Evolutionary conservation across 1,284 basidiomycete species (phyloP).

Genomic region (Boletus semigastroideus): DNA sequence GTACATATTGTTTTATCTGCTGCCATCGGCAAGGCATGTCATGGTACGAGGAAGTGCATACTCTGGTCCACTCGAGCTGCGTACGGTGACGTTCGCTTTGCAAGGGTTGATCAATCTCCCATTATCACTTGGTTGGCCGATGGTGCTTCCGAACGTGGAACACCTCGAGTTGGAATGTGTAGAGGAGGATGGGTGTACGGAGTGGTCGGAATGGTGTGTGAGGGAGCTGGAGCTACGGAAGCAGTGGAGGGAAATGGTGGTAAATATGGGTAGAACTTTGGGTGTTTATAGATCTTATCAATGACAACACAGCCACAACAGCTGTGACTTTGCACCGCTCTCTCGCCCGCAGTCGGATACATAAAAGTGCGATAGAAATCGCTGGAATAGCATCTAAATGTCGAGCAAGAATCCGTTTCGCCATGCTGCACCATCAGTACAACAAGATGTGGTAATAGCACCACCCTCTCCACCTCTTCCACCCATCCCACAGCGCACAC

Average conservation of each 20-base stretch:
- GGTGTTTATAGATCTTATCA: no score
- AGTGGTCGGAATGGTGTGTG: constrained; percentile 12
- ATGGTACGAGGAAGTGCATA: constrained; percentile 15
- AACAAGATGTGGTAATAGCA: neutral
- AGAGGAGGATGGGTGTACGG: constrained; percentile 4
- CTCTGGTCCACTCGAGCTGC: constrained; percentile 8
- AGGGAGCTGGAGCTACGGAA: constrained; percentile 15
- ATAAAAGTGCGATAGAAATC: no score
- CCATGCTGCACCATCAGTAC: neutral
- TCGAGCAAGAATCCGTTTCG: constrained; percentile 23
- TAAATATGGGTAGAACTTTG: neutral
- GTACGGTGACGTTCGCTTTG: constrained; percentile 16
- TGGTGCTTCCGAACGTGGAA: constrained; percentile 12
- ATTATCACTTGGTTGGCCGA: constrained; percentile 3
- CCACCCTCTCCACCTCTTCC: constrained; percentile 14
- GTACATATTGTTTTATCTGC: constrained; percentile 17
- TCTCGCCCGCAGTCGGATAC: no score
- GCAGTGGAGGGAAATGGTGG: constrained; percentile 4
- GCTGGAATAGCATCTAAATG: neutral
- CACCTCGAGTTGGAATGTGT: constrained; percentile 16
- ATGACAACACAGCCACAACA: neutral
- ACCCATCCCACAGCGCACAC: constrained; percentile 2
- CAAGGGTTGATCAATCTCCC: constrained; percentile 15
- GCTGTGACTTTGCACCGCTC: neutral
- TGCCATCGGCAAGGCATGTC: constrained; percentile 14